These are phyloP conservation scores for Austroboletus novae-zelandiae DNA, from an alignment of 1,284 basidiomycete genomes.

Conservation along the genomic window DNA sequence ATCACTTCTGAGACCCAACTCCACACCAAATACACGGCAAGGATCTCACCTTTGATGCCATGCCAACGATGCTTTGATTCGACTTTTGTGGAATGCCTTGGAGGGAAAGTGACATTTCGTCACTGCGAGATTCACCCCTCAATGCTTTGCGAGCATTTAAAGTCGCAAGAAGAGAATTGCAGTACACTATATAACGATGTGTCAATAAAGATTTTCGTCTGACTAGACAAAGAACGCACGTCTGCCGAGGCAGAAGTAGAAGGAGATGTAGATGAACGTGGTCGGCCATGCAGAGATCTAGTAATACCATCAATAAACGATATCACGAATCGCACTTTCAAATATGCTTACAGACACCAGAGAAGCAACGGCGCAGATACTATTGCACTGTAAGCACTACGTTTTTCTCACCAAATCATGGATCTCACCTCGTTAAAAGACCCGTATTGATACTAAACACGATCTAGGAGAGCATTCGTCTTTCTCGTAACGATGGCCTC, in stretches of 20 bases:
- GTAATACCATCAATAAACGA: not conserved
- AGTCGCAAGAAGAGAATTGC: constrained; percentile 50
- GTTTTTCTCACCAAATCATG: not conserved
- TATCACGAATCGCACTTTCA: not conserved
- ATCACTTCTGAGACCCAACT: constrained; percentile 6
- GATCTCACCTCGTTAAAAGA: constrained; percentile 33
- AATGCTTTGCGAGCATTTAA: constrained; percentile 46
- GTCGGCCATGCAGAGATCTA: constrained; percentile 40
- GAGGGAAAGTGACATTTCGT: constrained; percentile 34
- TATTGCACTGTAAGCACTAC: constrained; percentile 5
- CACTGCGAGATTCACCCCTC: constrained; percentile 26
- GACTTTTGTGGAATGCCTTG: constrained; percentile 31
- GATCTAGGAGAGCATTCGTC: constrained; percentile 33
- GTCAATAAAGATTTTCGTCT: not conserved
- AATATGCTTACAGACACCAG: constrained; percentile 39
- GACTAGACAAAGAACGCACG: constrained; percentile 27
- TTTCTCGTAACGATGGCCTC: not conserved
- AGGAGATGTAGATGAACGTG: constrained; percentile 50
- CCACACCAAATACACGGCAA: not conserved
- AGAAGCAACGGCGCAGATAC: constrained; percentile 43
- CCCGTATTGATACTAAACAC: constrained; percentile 52
- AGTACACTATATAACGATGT: constrained; percentile 38
- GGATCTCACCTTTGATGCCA: constrained; percentile 16
- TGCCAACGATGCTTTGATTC: constrained; percentile 16
- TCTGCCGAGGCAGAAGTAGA: constrained; percentile 53